phyloP scores from a whole-genome alignment of 805 yeast species.

The Wickerhamomyces chaumierensis region DNA sequence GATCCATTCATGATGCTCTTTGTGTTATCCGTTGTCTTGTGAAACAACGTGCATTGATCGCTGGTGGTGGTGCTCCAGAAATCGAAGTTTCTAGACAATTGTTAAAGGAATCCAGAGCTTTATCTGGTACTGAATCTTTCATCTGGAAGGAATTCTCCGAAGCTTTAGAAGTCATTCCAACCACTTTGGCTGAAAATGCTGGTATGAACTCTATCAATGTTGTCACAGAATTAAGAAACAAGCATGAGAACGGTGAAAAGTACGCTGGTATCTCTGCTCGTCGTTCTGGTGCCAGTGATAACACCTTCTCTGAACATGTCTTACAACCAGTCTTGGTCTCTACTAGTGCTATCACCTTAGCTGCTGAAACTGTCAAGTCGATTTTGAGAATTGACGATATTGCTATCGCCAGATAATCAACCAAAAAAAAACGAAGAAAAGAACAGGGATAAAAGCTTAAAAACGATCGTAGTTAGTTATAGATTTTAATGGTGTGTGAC shows the following conservation, averaged over 20 bases:
- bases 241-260: slow-evolving; percentile 82
- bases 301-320: slow-evolving; percentile 88
- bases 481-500: no score
- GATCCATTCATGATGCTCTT: slow-evolving; percentile 94
- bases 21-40: slow-evolving; percentile 80
- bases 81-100: slow-evolving; percentile 96
- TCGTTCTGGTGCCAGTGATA: slow-evolving; percentile 75
- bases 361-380: slow-evolving; percentile 93
- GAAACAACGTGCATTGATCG: slow-evolving; percentile 87
- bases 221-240: slow-evolving; percentile 79
- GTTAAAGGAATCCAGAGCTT: slow-evolving; percentile 80
- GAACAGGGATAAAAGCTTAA: no score
- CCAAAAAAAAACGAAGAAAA: background rate
- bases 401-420: slow-evolving; percentile 65
- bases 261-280: slow-evolving; percentile 95
- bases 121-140: slow-evolving; percentile 79
- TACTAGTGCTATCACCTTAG: slow-evolving; percentile 87
- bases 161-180: slow-evolving; percentile 90
- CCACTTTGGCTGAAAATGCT: slow-evolving; percentile 93
- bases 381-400: slow-evolving; percentile 96
- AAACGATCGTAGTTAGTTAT: no score
- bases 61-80: slow-evolving; percentile 99
- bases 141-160: slow-evolving; percentile 50
- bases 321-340: slow-evolving; percentile 93
- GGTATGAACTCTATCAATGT: slow-evolving; percentile 91